Conservation (phyloP, 768 basidiomycete genomes). For the Rubroboletus satanas region DNA sequence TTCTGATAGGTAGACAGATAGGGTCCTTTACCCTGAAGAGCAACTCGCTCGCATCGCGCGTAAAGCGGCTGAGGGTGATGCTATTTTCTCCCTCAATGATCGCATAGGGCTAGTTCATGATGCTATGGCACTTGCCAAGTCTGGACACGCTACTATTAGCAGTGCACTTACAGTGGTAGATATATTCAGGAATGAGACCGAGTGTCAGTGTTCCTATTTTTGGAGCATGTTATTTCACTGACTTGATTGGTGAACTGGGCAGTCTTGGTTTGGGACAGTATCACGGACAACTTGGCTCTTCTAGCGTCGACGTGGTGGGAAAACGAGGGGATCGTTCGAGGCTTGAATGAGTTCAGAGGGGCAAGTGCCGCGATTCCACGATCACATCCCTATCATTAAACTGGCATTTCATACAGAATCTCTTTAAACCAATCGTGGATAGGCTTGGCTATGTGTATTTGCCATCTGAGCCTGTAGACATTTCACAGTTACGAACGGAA, state of each 20-base stretch:
- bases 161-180: conserved; percentile 72
- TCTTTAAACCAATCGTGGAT: conserved; percentile 74
- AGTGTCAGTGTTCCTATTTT: conserved; percentile 48
- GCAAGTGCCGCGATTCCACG: conserved; percentile 36
- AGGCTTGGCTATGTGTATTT: conserved; percentile 75
- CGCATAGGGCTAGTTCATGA: conserved; percentile 88
- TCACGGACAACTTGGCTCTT: conserved; percentile 50
- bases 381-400: neutral
- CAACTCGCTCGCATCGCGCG: conserved; percentile 72
- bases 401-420: conserved; percentile 35
- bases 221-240: neutral
- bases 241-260: conserved; percentile 5
- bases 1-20: conserved; percentile 44
- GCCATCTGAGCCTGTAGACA: conserved; percentile 61
- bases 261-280: conserved; percentile 83
- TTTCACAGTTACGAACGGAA: conserved; percentile 66
- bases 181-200: conserved; percentile 67
- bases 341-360: conserved; percentile 57
- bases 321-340: conserved; percentile 47
- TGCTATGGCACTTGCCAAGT: conserved; percentile 71
- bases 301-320: conserved; percentile 83
- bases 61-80: conserved; percentile 66
- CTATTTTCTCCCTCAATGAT: conserved; percentile 76
- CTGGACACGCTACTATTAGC: conserved; percentile 75
- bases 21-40: conserved; percentile 82